Percentiles rank a stretch among this genome's conserved stretches.
phyloP scores from a whole-genome alignment of 768 basidiomycete genomes.

The Boletellus ananiceps region DNA sequence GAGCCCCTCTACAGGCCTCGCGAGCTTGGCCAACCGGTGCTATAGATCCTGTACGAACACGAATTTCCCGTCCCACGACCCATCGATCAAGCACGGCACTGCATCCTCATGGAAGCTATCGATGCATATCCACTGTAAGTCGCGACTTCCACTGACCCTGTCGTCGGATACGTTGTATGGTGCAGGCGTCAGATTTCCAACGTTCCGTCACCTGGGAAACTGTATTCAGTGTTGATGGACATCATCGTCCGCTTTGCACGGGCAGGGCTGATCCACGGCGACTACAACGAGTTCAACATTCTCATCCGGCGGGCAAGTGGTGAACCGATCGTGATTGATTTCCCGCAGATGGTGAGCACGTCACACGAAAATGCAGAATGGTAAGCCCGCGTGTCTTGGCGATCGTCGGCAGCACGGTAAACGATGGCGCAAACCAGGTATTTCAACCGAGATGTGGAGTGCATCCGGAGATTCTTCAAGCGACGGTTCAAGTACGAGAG shows the following conservation, averaged over 20 bases:
- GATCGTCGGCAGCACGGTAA: conserved; percentile 10
- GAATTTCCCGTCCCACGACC: conserved; percentile 91
- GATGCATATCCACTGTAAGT: conserved; percentile 91
- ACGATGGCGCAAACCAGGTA: conserved; percentile 55
- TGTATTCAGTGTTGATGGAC: conserved; percentile 93
- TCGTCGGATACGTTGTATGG: conserved; percentile 1
- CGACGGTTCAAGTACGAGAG: conserved; percentile 93
- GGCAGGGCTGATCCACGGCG: conserved; percentile 95
- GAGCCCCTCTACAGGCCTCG: neutral
- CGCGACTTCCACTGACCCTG: neutral
- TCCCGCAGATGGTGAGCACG: conserved; percentile 99
- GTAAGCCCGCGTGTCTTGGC: conserved; percentile 40
- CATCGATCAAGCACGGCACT: conserved; percentile 92
- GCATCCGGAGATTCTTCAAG: conserved; percentile 89
- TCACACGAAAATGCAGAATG: conserved; percentile 96
- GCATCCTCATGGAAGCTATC: conserved; percentile 93
- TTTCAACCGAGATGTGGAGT: conserved; percentile 97
- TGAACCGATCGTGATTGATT: conserved; percentile 92
- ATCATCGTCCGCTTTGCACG: conserved; percentile 92
- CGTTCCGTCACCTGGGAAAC: conserved; percentile 78
- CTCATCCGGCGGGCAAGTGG: conserved; percentile 74
- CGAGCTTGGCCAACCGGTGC: neutral
- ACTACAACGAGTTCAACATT: conserved; percentile 99
- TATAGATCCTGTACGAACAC: conserved; percentile 86
- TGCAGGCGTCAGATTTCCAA: conserved; percentile 81